These are phyloP conservation scores for Tuber melanosporum DNA, from an alignment of 495 filamentous ascomycete species.

Conservation along the genomic window DNA sequence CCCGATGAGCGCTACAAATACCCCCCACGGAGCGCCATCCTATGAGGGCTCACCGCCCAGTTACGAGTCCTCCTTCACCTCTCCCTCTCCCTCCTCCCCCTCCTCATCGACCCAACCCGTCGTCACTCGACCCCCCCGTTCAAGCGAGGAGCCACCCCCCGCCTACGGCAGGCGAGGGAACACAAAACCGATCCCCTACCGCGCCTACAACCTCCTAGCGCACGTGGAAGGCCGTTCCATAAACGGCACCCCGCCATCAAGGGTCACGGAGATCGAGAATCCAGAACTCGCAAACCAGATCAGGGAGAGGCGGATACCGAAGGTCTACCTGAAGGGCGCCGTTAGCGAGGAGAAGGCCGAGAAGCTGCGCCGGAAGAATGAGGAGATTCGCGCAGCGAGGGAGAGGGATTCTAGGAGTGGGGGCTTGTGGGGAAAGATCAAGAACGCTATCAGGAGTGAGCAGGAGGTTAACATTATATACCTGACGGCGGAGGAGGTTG, in stretches of 20 bases:
- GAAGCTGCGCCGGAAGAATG: background rate
- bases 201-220: background rate
- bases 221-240: background rate
- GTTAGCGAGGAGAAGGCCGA: background rate
- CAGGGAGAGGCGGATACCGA: background rate
- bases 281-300: background rate
- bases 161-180: background rate
- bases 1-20: background rate
- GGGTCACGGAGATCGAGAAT: background rate
- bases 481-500: background rate
- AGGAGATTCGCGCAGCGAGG: background rate
- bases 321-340: background rate
- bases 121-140: background rate
- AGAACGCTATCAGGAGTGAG: background rate
- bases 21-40: background rate
- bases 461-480: background rate
- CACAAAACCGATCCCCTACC: background rate
- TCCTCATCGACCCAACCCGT: background rate
- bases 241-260: background rate
- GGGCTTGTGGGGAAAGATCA: background rate
- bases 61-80: background rate
- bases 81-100: background rate
- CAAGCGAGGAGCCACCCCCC: background rate
- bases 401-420: background rate
- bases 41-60: background rate